Conservation (phyloP, 2,329 filamentous ascomycete species). For the Fusarium sp. region DNA sequence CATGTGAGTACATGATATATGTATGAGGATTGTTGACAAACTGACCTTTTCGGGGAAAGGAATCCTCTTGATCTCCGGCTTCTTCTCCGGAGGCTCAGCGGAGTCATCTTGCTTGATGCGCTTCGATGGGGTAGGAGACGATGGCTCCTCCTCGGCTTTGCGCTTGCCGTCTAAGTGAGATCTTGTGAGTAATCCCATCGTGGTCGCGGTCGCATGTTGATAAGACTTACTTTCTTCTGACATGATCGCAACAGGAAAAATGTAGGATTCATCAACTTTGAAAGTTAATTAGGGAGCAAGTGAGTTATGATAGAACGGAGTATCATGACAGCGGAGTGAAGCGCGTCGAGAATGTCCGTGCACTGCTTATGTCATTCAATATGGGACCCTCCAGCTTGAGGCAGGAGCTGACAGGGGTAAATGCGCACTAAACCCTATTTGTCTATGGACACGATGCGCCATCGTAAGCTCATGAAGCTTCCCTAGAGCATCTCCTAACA, state of each 20-base stretch:
- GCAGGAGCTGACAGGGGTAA: not conserved
- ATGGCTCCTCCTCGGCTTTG: constrained; percentile 75
- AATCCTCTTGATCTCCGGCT: constrained; percentile 69
- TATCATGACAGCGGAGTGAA: constrained; percentile 39
- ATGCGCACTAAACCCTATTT: constrained; percentile 45
- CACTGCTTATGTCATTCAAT: constrained; percentile 46
- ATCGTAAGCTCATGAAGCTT: constrained; percentile 46
- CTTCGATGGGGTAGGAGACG: constrained; percentile 70
- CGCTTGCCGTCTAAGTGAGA: constrained; percentile 67
- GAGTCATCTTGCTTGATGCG: constrained; percentile 64
- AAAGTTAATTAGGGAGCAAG: constrained; percentile 16
- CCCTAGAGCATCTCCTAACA: constrained; percentile 37
- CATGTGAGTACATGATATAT: not conserved
- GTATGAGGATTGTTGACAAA: accelerated
- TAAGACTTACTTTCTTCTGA: constrained; percentile 40
- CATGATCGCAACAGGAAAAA: constrained; percentile 24
- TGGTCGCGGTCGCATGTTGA: not conserved
- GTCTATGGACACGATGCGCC: constrained; percentile 49
- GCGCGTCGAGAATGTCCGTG: constrained; percentile 39
- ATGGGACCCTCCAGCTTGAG: not conserved
- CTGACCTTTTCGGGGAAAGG: constrained; percentile 88
- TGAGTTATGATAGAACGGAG: constrained; percentile 24
- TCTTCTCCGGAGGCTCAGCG: constrained; percentile 53
- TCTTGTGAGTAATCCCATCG: not conserved
- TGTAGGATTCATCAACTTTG: not conserved